Conservation (phyloP, 208 protist genomes). For the Leishmania braziliensis region DNA sequence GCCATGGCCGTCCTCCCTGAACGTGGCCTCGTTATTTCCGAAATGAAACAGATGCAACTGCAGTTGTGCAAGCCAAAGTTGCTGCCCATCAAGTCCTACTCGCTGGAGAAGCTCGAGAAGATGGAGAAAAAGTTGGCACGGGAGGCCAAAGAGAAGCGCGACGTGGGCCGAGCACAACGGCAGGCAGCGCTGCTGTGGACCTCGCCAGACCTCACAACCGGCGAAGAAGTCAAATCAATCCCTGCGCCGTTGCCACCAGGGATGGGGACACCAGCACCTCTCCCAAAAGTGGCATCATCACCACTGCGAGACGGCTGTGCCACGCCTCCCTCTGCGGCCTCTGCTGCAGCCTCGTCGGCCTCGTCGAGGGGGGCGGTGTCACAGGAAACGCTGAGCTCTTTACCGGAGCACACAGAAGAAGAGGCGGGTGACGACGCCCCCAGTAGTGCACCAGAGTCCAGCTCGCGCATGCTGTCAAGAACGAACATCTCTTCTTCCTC, state of each 20-base stretch:
- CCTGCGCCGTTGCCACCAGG: not conserved
- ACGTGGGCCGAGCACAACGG: conserved; percentile 32
- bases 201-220: not conserved
- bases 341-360: not conserved
- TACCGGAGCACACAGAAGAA: conserved; percentile 9
- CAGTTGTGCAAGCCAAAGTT: conserved; percentile 96
- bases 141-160: conserved; percentile 56
- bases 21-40: conserved; percentile 80
- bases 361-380: conserved; percentile 1
- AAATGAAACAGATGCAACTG: conserved; percentile 70
- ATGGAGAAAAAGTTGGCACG: conserved; percentile 81
- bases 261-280: not conserved
- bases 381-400: conserved; percentile 1
- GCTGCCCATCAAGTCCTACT: conserved; percentile 96
- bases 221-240: not conserved
- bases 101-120: conserved; percentile 91
- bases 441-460: conserved; percentile 17
- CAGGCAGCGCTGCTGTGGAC: conserved; percentile 39
- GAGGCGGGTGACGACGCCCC: conserved; percentile 13
- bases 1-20: conserved; percentile 77
- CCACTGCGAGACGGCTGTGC: not conserved
- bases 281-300: not conserved
- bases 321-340: not conserved
- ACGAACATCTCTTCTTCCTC: conserved; percentile 16
- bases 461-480: not conserved